A percentile compares a stretch with the other conserved stretches of the same genome.
phyloP scores from a whole-genome alignment of 2,329 filamentous ascomycete genomes.

The Microthyrium microscopicum region DNA sequence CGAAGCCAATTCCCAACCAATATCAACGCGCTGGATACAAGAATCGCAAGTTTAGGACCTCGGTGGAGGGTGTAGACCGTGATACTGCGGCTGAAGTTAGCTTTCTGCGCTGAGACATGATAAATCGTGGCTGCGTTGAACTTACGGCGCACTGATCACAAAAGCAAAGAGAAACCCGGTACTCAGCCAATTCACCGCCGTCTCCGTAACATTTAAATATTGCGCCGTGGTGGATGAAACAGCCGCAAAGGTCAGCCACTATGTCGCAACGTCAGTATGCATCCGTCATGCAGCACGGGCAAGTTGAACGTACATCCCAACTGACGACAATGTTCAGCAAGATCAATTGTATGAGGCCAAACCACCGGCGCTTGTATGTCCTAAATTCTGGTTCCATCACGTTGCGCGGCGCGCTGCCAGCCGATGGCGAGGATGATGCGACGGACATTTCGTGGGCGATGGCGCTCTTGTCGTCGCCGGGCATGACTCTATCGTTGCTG shows the following conservation, averaged over 20 bases:
- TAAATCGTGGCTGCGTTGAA: constrained; percentile 10
- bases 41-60: constrained; percentile 63
- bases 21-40: constrained; percentile 54
- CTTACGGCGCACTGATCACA: constrained; percentile 48
- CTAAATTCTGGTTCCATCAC: not conserved
- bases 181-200: constrained; percentile 80
- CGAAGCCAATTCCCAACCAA: constrained; percentile 84
- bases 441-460: too few species aligned
- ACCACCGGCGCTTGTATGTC: constrained; percentile 74
- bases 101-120: not conserved
- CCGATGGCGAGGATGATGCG: not conserved
- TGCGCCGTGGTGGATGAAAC: constrained; percentile 56
- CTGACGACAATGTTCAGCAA: constrained; percentile 84
- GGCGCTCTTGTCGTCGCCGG: too few species aligned
- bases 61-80: constrained; percentile 64
- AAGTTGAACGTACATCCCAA: constrained; percentile 62
- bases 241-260: constrained; percentile 89
- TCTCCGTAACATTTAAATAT: constrained; percentile 62
- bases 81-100: constrained; percentile 17
- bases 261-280: constrained; percentile 4
- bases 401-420: not conserved
- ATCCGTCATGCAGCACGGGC: not conserved
- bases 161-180: constrained; percentile 81
- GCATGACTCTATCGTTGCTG: too few species aligned
- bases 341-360: constrained; percentile 68